Evolutionary conservation across 2,329 filamentous ascomycete species (phyloP).

Genomic region (Cercospora zeina): DNA sequence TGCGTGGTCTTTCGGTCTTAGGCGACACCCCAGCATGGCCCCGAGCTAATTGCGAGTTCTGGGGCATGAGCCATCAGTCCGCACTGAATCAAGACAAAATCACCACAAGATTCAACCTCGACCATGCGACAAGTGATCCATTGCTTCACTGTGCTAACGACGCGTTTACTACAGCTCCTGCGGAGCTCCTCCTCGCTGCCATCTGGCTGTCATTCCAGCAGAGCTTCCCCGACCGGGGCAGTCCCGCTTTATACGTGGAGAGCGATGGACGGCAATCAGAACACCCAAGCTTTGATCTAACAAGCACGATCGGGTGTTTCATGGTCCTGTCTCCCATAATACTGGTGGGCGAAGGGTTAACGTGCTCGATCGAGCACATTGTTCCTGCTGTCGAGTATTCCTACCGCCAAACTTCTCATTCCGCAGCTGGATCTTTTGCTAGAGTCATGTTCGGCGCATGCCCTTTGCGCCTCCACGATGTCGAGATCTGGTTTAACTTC

Average conservation of each 20-base stretch:
- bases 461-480: not conserved
- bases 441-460: not conserved
- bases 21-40: not conserved
- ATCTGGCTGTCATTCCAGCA: not conserved
- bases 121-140: not conserved
- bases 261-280: not conserved
- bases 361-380: not conserved
- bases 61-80: not conserved
- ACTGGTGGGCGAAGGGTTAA: not conserved
- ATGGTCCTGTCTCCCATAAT: not conserved
- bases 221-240: not conserved
- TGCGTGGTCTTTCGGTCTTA: not conserved
- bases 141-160: not conserved
- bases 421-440: not conserved
- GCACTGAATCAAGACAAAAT: not conserved
- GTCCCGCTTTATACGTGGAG: not conserved
- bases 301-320: not conserved
- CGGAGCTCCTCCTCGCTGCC: not conserved
- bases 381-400: not conserved
- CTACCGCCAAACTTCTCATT: not conserved
- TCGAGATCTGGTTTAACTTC: not conserved
- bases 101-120: not conserved
- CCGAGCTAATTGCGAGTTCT: not conserved
- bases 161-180: not conserved
- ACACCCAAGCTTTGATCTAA: not conserved